phyloP scores from a whole-genome alignment of 371 early-diverging fungal genomes.

The Umbelopsis sp. region DNA sequence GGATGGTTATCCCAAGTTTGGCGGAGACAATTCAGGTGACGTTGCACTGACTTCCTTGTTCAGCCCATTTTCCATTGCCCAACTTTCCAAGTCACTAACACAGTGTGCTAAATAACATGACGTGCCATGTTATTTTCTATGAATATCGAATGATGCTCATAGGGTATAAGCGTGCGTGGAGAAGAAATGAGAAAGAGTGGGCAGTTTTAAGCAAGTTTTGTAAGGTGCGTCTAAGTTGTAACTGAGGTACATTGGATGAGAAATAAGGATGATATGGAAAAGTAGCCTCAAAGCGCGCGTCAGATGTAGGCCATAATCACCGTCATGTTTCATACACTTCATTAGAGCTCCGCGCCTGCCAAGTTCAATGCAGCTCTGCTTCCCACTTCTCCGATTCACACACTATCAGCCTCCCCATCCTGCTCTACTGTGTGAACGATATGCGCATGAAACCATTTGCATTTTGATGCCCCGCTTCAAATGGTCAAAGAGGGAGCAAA shows the following conservation, averaged over 20 bases:
- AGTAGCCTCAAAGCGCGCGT: too few relatives aligned
- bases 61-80: constrained; percentile 11
- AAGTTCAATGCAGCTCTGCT: too few relatives aligned
- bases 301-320: too few relatives aligned
- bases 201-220: too few relatives aligned
- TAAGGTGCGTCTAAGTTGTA: too few relatives aligned
- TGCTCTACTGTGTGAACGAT: neutral
- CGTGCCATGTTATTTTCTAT: too few relatives aligned
- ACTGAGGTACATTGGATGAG: neutral
- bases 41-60: constrained; percentile 10
- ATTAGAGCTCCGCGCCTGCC: too few relatives aligned
- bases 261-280: neutral
- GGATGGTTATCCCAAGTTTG: constrained; percentile 5
- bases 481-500: neutral
- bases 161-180: too few relatives aligned
- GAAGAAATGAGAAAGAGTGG: too few relatives aligned
- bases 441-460: neutral
- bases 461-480: neutral
- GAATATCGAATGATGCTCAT: too few relatives aligned
- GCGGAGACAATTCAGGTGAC: constrained; percentile 20
- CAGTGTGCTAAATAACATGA: neutral
- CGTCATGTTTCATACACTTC: too few relatives aligned
- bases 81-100: neutral
- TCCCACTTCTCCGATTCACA: too few relatives aligned
- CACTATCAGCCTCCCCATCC: neutral